Percentiles rank a stretch among this genome's conserved stretches.
Conservation (phyloP, 805 yeast species). For the Barnettozyma siamensis region DNA sequence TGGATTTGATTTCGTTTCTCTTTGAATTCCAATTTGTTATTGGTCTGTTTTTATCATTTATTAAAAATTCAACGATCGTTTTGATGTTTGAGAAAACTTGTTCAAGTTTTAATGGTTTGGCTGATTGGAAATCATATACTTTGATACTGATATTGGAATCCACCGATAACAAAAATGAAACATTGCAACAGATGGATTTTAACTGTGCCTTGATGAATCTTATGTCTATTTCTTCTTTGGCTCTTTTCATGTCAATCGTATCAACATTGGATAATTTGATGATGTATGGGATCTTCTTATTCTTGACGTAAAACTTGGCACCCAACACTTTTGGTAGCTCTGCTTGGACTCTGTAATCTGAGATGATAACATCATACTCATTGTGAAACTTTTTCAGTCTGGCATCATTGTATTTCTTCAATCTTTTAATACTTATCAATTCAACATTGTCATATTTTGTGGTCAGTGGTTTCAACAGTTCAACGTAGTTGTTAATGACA, state of each 20-base stretch:
- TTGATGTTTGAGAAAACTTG: conserved; percentile 48
- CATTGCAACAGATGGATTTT: conserved; percentile 55
- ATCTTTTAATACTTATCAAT: conserved; percentile 38
- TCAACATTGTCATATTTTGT: conserved; percentile 15
- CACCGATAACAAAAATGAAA: conserved; percentile 54
- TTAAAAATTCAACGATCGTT: conserved; percentile 44
- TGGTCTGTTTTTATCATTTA: conserved; percentile 39
- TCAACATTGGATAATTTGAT: conserved; percentile 22
- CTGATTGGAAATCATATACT: conserved; percentile 40
- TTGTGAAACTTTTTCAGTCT: conserved; percentile 43
- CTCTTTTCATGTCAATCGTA: conserved; percentile 3
- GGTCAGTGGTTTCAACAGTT: conserved; percentile 9
- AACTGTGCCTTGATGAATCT: conserved; percentile 59
- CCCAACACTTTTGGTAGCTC: conserved; percentile 55
- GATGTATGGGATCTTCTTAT: conserved; percentile 63
- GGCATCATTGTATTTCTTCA: conserved; percentile 48
- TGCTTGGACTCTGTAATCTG: conserved; percentile 64
- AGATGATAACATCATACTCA: conserved; percentile 62
- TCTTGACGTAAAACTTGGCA: conserved; percentile 53
- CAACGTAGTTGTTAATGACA: conserved; percentile 21
- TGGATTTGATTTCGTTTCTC: conserved; percentile 39
- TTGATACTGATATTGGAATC: conserved; percentile 58
- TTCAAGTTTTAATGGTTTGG: conserved; percentile 6
- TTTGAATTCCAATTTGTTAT: conserved; percentile 49
- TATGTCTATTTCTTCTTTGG: conserved; percentile 40